These are phyloP conservation scores for Sporothrix euskadiensis DNA, from an alignment of 2,329 filamentous ascomycete genomes.

Conservation along the genomic window DNA sequence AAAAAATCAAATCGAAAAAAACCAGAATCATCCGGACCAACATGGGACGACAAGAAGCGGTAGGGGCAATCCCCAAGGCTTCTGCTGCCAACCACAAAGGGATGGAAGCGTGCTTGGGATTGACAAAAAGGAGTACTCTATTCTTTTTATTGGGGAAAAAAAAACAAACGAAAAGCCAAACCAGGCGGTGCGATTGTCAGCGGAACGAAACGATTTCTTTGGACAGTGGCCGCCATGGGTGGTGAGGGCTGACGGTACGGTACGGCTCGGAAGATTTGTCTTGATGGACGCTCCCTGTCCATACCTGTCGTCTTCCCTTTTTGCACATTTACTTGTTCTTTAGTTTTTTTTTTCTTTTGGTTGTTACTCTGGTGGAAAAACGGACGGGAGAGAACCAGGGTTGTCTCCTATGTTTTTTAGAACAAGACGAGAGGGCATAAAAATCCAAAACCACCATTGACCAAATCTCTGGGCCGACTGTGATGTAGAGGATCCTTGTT, in stretches of 20 bases:
- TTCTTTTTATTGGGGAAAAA: conserved; percentile 24
- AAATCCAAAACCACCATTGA: conserved; percentile 23
- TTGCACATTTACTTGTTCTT: conserved; percentile 19
- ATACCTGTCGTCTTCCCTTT: not conserved
- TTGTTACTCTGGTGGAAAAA: conserved; percentile 22
- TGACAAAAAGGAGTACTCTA: conserved; percentile 20
- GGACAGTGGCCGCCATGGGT: conserved; percentile 6
- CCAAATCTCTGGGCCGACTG: not conserved
- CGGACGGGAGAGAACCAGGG: not conserved
- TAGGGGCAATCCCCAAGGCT: not conserved
- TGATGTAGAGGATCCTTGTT: not conserved
- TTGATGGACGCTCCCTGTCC: not conserved
- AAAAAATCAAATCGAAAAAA: conserved; percentile 14
- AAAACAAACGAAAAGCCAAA: conserved; percentile 11
- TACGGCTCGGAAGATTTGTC: not conserved
- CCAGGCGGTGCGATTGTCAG: not conserved
- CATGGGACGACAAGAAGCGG: not conserved
- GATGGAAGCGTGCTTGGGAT: conserved; percentile 17
- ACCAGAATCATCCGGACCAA: conserved; percentile 9
- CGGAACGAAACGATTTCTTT: conserved; percentile 11
- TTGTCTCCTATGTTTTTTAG: conserved; percentile 4
- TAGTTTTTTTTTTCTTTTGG: conserved; percentile 22
- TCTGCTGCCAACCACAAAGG: not conserved
- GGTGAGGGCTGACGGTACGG: not conserved
- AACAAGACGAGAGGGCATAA: conserved; percentile 19